A percentile compares a stretch with the other conserved stretches of the same genome.
These are phyloP conservation scores for Hansenula anomala DNA, from an alignment of 1,139 yeast genomes.

Conservation along the genomic window DNA sequence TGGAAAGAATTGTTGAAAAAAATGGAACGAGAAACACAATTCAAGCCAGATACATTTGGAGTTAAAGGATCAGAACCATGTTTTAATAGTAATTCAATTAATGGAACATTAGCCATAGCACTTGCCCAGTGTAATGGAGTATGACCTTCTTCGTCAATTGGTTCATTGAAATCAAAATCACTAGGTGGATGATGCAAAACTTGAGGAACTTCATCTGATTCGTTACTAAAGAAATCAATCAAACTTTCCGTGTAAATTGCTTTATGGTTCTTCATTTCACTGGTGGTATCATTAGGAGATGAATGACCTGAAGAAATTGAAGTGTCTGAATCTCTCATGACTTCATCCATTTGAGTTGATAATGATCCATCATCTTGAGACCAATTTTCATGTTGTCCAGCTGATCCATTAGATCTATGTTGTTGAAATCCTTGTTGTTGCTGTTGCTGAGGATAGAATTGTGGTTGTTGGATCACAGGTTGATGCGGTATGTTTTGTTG, in stretches of 20 bases:
- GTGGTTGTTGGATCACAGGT: conserved; percentile 3
- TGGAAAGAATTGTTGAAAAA: conserved; percentile 88
- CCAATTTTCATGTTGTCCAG: conserved; percentile 35
- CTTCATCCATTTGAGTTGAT: conserved; percentile 23
- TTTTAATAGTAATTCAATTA: conserved; percentile 64
- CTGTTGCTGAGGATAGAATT: conserved; percentile 7
- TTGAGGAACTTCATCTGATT: conserved; percentile 67
- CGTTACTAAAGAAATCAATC: conserved; percentile 63
- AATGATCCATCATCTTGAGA: conserved; percentile 28
- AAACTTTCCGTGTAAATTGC: conserved; percentile 48
- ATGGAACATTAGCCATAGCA: conserved; percentile 76
- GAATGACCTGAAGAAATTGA: conserved; percentile 33
- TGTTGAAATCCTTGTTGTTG: conserved; percentile 24
- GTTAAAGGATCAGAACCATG: conserved; percentile 74
- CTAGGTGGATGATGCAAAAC: conserved; percentile 70
- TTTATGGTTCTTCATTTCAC: conserved; percentile 14
- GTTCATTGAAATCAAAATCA: conserved; percentile 77
- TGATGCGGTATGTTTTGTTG: conserved; percentile 16
- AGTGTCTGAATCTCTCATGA: conserved; percentile 30
- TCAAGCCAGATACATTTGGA: conserved; percentile 73
- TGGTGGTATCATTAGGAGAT: conserved; percentile 17
- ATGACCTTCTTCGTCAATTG: conserved; percentile 94
- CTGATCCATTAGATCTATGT: conserved; percentile 31
- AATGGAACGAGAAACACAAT: conserved; percentile 77
- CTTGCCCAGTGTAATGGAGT: conserved; percentile 97